Evolutionary conservation across 306 rosid species (phyloP).

Genomic region (Notholithocarpus densiflorus): DNA sequence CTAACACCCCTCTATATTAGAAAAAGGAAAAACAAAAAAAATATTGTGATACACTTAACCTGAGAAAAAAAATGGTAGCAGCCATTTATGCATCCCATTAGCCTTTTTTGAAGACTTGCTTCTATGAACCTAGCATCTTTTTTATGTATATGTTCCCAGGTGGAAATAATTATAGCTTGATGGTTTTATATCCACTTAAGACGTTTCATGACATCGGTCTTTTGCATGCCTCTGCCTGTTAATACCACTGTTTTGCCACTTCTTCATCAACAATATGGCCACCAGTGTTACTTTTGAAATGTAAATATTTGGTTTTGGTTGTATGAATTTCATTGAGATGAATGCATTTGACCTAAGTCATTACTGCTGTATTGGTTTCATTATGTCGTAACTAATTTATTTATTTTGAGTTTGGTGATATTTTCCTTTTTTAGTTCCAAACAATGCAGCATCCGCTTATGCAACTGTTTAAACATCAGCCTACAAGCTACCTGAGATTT

Average conservation of each 20-base stretch:
- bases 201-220: neutral
- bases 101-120: neutral
- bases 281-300: neutral
- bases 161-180: neutral
- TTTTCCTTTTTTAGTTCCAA: slow-evolving; percentile 6
- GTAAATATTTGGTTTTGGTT: neutral
- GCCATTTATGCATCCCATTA: neutral
- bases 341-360: neutral
- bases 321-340: neutral
- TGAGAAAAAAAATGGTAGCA: neutral
- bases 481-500: slow-evolving; percentile 22
- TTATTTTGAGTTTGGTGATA: neutral
- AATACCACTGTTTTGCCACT: neutral
- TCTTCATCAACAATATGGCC: neutral
- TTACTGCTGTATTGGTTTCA: neutral
- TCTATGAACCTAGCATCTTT: neutral
- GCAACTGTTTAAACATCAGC: slow-evolving; percentile 1
- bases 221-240: neutral
- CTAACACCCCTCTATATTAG: neutral
- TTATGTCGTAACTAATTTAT: neutral
- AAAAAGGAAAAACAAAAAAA: neutral
- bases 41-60: neutral
- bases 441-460: neutral
- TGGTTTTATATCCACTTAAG: neutral
- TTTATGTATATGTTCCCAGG: too few relatives aligned